A percentile compares a stretch with the other conserved stretches of the same genome.
Conservation (phyloP, 1,284 basidiomycete genomes). For the Rugosomyces carneus region DNA sequence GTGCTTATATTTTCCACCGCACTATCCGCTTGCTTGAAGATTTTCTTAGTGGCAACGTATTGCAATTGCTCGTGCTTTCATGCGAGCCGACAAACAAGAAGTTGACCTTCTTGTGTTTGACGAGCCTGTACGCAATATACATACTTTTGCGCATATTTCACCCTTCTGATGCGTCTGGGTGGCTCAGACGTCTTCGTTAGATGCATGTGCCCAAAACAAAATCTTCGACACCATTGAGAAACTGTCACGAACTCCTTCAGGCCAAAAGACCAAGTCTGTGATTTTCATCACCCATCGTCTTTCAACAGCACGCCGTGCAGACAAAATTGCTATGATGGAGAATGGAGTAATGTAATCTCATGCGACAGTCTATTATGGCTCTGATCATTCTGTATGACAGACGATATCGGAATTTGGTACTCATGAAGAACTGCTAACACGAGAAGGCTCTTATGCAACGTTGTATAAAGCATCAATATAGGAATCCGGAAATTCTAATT, state of each 20-base stretch:
- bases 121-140: conserved; percentile 68
- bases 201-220: conserved; percentile 73
- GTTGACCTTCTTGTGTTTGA: conserved; percentile 77
- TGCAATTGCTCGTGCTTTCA: conserved; percentile 77
- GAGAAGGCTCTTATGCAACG: conserved; percentile 60
- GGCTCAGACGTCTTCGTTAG: conserved; percentile 67
- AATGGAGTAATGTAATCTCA: conserved; percentile 49
- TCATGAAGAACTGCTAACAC: conserved; percentile 64
- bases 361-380: background rate
- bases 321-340: conserved; percentile 84
- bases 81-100: conserved; percentile 68
- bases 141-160: too few relatives aligned
- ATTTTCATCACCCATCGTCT: conserved; percentile 83
- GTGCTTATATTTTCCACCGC: conserved; percentile 15
- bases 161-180: conserved; percentile 4
- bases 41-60: conserved; percentile 72
- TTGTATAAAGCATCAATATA: conserved; percentile 66
- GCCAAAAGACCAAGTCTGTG: conserved; percentile 60
- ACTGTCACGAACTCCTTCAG: conserved; percentile 49
- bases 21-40: background rate
- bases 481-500: conserved; percentile 12
- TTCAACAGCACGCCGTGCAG: conserved; percentile 70
- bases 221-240: conserved; percentile 69
- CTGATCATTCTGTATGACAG: conserved; percentile 27
- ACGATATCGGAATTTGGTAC: conserved; percentile 76